Conservation (phyloP, 371 early-diverging fungal genomes). For the Mortierella sp. region DNA sequence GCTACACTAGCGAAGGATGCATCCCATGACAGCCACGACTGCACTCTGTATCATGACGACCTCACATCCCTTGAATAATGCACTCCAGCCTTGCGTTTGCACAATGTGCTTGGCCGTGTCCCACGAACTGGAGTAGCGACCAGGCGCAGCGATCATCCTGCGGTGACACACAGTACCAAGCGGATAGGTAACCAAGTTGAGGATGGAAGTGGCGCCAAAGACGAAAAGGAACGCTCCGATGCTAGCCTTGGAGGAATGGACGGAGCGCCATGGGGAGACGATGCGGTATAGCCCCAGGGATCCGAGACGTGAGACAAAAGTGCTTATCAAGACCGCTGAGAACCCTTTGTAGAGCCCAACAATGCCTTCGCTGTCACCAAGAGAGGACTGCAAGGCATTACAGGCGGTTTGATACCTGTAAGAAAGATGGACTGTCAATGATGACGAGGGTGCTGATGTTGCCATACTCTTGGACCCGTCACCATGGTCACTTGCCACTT, state of each 20-base stretch:
- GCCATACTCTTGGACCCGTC: no score
- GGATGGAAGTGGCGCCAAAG: constrained; percentile 10
- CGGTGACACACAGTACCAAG: constrained; percentile 27
- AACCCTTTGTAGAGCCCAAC: constrained; percentile 39
- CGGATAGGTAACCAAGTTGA: constrained; percentile 20
- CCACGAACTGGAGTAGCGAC: constrained; percentile 37
- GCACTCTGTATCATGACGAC: constrained; percentile 17
- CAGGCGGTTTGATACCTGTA: constrained; percentile 17
- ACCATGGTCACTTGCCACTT: not conserved
- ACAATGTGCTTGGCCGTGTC: constrained; percentile 42
- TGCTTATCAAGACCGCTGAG: constrained; percentile 12
- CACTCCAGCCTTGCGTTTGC: constrained; percentile 41
- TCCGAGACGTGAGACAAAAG: constrained; percentile 31
- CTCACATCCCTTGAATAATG: constrained; percentile 26
- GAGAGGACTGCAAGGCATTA: constrained; percentile 6
- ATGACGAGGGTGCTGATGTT: no score
- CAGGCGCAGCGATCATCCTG: constrained; percentile 32
- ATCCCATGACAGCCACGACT: no score
- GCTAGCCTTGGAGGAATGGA: not conserved
- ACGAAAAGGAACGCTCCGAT: constrained; percentile 10
- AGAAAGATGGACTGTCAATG: no score
- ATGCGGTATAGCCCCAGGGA: constrained; percentile 19
- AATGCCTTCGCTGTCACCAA: constrained; percentile 16
- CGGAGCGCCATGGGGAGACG: constrained; percentile 12
- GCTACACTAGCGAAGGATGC: no score